phyloP scores from a whole-genome alignment of 495 filamentous ascomycete species.

The Penicillium egyptiacum region DNA sequence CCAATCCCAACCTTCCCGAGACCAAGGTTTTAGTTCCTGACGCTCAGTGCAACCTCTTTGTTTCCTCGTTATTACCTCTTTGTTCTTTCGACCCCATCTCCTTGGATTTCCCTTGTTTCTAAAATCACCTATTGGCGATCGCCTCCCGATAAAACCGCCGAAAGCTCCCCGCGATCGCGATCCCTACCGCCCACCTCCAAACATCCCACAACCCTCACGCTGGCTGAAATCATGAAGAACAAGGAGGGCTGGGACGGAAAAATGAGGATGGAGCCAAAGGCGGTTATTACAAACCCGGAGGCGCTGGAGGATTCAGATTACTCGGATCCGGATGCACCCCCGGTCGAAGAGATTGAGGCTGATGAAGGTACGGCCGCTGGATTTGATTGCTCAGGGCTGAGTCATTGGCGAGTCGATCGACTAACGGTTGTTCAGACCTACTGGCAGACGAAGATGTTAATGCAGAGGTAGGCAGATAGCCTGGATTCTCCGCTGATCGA shows the following conservation, averaged over 20 bases:
- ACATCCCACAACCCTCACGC: slow-evolving; percentile 12
- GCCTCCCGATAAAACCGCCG: slow-evolving; percentile 7
- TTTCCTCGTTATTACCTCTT: too few relatives aligned
- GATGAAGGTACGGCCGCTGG: slow-evolving; percentile 66
- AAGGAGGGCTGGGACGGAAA: slow-evolving; percentile 95
- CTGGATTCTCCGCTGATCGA: slow-evolving; percentile 2
- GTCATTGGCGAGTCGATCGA: neutral
- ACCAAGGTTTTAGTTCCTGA: slow-evolving; percentile 8
- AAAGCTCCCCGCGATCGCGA: slow-evolving; percentile 29
- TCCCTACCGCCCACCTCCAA: slow-evolving; percentile 23
- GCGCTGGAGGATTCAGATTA: slow-evolving; percentile 79
- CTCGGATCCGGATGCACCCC: slow-evolving; percentile 76
- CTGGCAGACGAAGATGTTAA: slow-evolving; percentile 64
- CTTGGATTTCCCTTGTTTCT: neutral
- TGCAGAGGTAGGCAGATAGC: slow-evolving; percentile 44
- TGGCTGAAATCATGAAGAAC: slow-evolving; percentile 46
- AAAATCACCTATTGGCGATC: slow-evolving; percentile 4
- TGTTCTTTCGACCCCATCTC: neutral
- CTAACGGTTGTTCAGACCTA: slow-evolving; percentile 50
- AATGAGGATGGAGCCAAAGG: slow-evolving; percentile 65
- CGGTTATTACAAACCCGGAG: slow-evolving; percentile 69
- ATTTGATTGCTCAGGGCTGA: neutral
- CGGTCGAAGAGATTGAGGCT: slow-evolving; percentile 71
- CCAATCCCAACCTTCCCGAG: neutral
- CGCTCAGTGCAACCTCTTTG: slow-evolving; percentile 4